Base-by-base conservation (phyloP, 2,329 filamentous ascomycete species). In the Phaeophleospora eucalypticola region DNA sequence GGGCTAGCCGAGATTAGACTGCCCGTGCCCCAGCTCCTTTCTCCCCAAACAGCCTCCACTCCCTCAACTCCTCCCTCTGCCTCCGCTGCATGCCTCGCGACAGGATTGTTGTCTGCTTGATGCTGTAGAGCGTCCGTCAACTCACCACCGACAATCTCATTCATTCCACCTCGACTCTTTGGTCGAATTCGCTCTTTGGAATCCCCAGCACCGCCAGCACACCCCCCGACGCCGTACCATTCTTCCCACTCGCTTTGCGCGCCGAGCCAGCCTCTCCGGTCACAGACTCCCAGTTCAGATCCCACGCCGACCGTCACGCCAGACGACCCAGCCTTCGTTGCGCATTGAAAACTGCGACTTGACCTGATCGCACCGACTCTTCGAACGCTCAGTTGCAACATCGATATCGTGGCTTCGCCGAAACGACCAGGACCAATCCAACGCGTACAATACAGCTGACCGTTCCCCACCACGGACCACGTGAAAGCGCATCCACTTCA, bases 331-430 rank as follows among this genome's bases (percentile, higher is more conserved):
- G 44, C 34, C 38, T 46, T 24, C 38, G 37, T 38, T 18, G 44
- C 44, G 38, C 38, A 36, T 17, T 15, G 37, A 32, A 24, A 40
- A 36, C 43, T 32, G 36, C 36, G 36, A 32, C 36, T 24, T 36
- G 27, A 36, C 20, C 15, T 12, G 19, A 35, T 32, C 27, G 20
- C 44, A 37, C 29, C n/a, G 16, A 16, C 27, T 29, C 37, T 24
- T 29, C 19, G 35, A 33, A 32, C 41, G 37, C 20, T 17, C 33
- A 16, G 19, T 20, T 20, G 37, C 17, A 18, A 24, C 29, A 49
- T 53, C 41, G 43, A 48, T 53, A 53, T 45, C 49, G 55, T 58
- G 53, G 58, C 54, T 56, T 53, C 50, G 43, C 52, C 46, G 54
- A 21, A 51, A 56, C 47, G 41, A 40, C 46, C 47, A 18, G 42